These are phyloP conservation scores for Colletotrichum abscissum DNA, from an alignment of 2,329 filamentous ascomycete species.

Conservation along the genomic window DNA sequence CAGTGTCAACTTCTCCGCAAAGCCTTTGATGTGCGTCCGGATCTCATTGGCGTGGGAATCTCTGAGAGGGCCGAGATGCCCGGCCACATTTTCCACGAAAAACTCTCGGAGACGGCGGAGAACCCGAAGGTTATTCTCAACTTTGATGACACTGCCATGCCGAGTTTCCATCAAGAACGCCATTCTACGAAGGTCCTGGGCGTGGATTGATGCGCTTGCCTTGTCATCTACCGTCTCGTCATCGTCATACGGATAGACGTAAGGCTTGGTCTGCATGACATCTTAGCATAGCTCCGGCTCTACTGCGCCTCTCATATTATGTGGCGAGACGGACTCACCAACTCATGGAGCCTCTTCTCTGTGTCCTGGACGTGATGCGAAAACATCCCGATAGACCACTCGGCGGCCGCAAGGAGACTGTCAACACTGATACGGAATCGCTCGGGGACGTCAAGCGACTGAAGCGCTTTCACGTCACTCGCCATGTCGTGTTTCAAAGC, in stretches of 20 bases:
- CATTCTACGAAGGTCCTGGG: conserved; percentile 18
- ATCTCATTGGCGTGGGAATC: not conserved
- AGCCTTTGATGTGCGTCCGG: conserved; percentile 7
- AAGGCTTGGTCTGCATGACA: not conserved
- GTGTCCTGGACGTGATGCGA: conserved; percentile 20
- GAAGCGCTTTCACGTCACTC: not conserved
- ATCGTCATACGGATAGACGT: conserved; percentile 16
- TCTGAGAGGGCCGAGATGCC: not conserved
- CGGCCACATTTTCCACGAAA: not conserved
- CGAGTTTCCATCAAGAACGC: conserved; percentile 23
- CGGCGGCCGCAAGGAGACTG: conserved; percentile 5
- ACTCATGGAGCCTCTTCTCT: conserved; percentile 16
- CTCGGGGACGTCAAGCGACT: not conserved
- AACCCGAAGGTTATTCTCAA: conserved; percentile 21
- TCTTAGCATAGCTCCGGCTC: not conserved
- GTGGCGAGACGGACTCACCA: conserved; percentile 5
- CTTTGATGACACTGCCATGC: conserved; percentile 5
- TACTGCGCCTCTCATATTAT: not conserved
- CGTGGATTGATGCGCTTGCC: conserved; percentile 13
- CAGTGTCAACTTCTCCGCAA: not conserved
- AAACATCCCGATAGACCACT: conserved; percentile 13
- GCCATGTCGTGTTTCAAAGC: not conserved
- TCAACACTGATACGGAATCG: conserved; percentile 14
- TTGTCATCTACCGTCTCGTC: not conserved
- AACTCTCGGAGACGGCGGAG: conserved; percentile 16